Evolutionary conservation across 2,329 filamentous ascomycete genomes (phyloP).

Genomic region (Graphiopsis chlorocephala): DNA sequence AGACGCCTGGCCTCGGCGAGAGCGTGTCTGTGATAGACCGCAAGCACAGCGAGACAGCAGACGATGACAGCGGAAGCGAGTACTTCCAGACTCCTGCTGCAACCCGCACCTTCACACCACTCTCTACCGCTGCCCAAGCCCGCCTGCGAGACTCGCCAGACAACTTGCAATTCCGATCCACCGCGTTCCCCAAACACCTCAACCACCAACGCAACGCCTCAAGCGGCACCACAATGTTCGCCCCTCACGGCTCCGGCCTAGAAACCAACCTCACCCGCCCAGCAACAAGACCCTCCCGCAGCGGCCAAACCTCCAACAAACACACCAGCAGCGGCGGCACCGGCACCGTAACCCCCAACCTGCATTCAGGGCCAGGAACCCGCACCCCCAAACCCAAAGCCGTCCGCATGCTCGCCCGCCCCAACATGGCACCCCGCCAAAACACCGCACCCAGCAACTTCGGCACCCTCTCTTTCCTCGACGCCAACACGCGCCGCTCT

Average conservation of each 20-base stretch:
- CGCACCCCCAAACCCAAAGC: slow-evolving; percentile 49
- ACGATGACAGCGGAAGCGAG: slow-evolving; percentile 33
- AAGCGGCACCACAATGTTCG: slow-evolving; percentile 80
- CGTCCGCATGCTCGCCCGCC: neutral
- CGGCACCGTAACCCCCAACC: slow-evolving; percentile 35
- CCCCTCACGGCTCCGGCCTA: slow-evolving; percentile 50
- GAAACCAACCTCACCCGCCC: slow-evolving; percentile 38
- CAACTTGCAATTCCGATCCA: slow-evolving; percentile 27
- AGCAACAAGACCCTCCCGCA: slow-evolving; percentile 19
- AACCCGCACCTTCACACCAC: slow-evolving; percentile 22
- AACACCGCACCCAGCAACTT: slow-evolving; percentile 26
- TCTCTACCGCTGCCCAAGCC: slow-evolving; percentile 26
- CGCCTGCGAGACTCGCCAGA: slow-evolving; percentile 28
- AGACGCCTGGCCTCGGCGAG: slow-evolving; percentile 33
- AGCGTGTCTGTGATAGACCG: slow-evolving; percentile 35
- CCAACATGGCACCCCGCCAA: slow-evolving; percentile 18
- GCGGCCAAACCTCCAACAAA: slow-evolving; percentile 25
- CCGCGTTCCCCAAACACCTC: slow-evolving; percentile 20
- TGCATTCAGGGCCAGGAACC: neutral
- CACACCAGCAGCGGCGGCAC: slow-evolving; percentile 34
- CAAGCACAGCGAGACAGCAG: slow-evolving; percentile 14
- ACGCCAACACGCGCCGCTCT: slow-evolving; percentile 28
- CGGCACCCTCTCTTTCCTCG: slow-evolving; percentile 26
- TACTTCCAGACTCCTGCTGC: slow-evolving; percentile 45
- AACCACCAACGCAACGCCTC: slow-evolving; percentile 74